phyloP scores from a whole-genome alignment of 768 basidiomycete species.

The Boletus subparvulus region DNA sequence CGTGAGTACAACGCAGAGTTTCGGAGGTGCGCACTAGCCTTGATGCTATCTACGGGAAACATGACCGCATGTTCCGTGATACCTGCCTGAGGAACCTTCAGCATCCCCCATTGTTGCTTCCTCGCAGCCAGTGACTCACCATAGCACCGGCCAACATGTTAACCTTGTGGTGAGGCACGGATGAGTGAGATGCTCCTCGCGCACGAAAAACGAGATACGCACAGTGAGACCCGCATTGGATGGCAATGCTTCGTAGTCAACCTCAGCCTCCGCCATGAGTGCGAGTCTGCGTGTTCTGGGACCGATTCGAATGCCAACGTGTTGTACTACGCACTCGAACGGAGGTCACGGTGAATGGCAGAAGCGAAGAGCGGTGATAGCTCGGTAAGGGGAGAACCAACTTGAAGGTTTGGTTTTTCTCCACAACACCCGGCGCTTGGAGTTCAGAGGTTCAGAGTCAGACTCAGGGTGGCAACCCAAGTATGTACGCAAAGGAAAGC shows the following conservation, averaged over 20 bases:
- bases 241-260: constrained; percentile 67
- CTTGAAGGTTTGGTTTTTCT: constrained; percentile 1
- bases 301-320: constrained; percentile 6
- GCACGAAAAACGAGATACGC: constrained; percentile 10
- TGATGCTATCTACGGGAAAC: constrained; percentile 98
- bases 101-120: neutral
- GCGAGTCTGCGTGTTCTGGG: constrained; percentile 8
- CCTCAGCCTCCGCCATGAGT: constrained; percentile 40
- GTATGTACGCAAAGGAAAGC: constrained; percentile 2
- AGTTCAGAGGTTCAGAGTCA: neutral
- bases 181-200: constrained; percentile 17
- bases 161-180: constrained; percentile 48
- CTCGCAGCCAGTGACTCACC: constrained; percentile 48
- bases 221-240: constrained; percentile 79
- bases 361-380: neutral
- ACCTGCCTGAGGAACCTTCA: constrained; percentile 69
- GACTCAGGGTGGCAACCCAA: neutral
- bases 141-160: constrained; percentile 97
- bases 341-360: neutral
- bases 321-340: constrained; percentile 3
- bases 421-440: neutral
- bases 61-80: constrained; percentile 99
- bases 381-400: constrained; percentile 1
- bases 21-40: constrained; percentile 52
- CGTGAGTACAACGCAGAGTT: constrained; percentile 1